phyloP scores from a whole-genome alignment of 371 early-diverging fungal species.

The Mortierella sp. region DNA sequence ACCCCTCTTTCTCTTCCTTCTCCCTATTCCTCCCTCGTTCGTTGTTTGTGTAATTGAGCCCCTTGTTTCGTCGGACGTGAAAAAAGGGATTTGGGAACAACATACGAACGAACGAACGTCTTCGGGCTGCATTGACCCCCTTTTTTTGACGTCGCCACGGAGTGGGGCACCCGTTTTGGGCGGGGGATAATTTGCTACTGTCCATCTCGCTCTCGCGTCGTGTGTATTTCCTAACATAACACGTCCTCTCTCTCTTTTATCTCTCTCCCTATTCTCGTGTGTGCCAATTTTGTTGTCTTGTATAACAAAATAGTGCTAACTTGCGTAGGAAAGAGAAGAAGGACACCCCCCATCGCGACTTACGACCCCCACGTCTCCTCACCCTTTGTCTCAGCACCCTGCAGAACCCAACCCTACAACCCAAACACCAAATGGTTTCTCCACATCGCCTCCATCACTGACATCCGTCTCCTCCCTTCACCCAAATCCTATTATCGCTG shows the following conservation, averaged over 20 bases:
- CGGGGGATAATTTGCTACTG: neutral
- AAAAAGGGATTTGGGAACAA: neutral
- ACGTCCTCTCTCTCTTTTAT: neutral
- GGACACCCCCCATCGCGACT: conserved; percentile 22
- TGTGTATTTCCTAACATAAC: neutral
- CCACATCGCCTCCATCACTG: conserved; percentile 23
- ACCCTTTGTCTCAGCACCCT: conserved; percentile 24
- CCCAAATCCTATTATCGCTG: conserved; percentile 22
- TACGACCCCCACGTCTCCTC: conserved; percentile 31
- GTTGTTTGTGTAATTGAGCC: neutral
- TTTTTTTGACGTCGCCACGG: neutral
- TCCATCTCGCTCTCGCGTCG: neutral
- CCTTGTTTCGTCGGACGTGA: neutral
- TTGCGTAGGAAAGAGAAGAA: conserved; percentile 26
- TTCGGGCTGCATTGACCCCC: neutral
- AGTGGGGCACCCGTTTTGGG: neutral
- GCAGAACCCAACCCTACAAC: conserved; percentile 20
- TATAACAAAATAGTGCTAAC: conserved; percentile 12
- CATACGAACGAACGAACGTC: neutral
- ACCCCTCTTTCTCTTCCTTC: neutral
- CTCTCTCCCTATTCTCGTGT: neutral
- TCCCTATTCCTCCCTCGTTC: neutral
- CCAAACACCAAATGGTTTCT: conserved; percentile 37
- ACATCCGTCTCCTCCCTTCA: conserved; percentile 17
- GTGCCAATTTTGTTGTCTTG: neutral